Conservation (phyloP, 352 stramenopile species). For the Phytophthora macrochlamydospora region DNA sequence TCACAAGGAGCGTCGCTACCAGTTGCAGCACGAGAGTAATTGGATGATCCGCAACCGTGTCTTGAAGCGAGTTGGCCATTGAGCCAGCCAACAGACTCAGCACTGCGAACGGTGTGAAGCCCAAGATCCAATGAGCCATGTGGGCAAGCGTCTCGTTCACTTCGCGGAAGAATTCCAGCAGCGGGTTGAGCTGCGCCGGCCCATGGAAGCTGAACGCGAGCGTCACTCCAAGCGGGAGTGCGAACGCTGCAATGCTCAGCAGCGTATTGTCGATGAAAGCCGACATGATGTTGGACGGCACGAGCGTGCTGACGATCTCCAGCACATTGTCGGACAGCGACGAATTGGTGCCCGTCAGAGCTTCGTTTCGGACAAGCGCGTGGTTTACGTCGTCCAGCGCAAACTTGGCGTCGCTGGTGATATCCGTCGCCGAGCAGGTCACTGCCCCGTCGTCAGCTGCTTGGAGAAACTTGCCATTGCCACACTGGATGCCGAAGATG, state of each 20-base stretch:
- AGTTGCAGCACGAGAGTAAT: slow-evolving; percentile 53
- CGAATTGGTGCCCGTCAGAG: slow-evolving; percentile 40
- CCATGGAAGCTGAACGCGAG: slow-evolving; percentile 76
- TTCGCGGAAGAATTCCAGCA: slow-evolving; percentile 81
- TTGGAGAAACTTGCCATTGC: slow-evolving; percentile 70
- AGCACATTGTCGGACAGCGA: slow-evolving; percentile 73
- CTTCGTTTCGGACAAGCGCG: slow-evolving; percentile 52
- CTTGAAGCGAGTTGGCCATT: slow-evolving; percentile 50
- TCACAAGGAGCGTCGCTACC: slow-evolving; percentile 42
- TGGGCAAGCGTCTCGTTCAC: slow-evolving; percentile 80
- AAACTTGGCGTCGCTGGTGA: slow-evolving; percentile 56
- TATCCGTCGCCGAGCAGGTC: slow-evolving; percentile 50
- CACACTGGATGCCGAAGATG: slow-evolving; percentile 79
- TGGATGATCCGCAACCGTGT: slow-evolving; percentile 47
- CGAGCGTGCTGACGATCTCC: slow-evolving; percentile 58
- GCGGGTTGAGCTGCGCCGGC: slow-evolving; percentile 68
- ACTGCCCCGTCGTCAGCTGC: slow-evolving; percentile 52
- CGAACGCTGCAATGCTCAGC: slow-evolving; percentile 75
- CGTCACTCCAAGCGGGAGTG: slow-evolving; percentile 63
- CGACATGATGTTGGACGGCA: slow-evolving; percentile 76
- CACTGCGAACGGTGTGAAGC: slow-evolving; percentile 76
- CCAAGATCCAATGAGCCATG: slow-evolving; percentile 76
- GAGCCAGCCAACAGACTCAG: slow-evolving; percentile 72
- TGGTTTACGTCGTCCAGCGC: slow-evolving; percentile 61
- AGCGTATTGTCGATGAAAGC: slow-evolving; percentile 71